Evolutionary conservation across 192 early-diverging fungal species (phyloP).

Genomic region (Rhizophagus sp.): DNA sequence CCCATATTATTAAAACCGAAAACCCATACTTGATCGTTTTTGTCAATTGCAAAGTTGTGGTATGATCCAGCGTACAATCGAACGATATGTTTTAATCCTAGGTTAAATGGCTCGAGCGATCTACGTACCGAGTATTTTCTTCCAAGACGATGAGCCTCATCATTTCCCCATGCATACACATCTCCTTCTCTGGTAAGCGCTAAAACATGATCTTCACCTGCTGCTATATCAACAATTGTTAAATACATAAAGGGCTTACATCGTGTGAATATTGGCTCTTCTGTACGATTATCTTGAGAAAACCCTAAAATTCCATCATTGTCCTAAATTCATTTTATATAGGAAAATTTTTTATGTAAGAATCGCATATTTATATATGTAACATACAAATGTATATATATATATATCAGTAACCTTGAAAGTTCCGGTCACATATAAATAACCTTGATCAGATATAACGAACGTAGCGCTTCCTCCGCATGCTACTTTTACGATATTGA

Average conservation of each 20-base stretch:
- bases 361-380: too few relatives aligned
- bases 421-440: conserved; percentile 88
- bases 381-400: neutral
- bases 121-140: conserved; percentile 75
- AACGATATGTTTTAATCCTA: conserved; percentile 56
- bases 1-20: conserved; percentile 94
- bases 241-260: conserved; percentile 53
- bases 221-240: conserved; percentile 73
- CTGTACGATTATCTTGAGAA: conserved; percentile 62
- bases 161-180: conserved; percentile 89
- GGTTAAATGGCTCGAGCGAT: conserved; percentile 60
- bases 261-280: conserved; percentile 62
- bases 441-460: conserved; percentile 72
- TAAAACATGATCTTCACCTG: conserved; percentile 85
- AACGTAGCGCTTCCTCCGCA: conserved; percentile 85
- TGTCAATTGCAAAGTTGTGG: conserved; percentile 79
- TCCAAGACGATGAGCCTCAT: conserved; percentile 88
- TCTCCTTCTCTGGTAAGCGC: conserved; percentile 70
- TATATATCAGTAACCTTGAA: conserved; percentile 49
- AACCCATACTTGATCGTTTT: conserved; percentile 63
- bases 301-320: neutral
- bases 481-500: conserved; percentile 71
- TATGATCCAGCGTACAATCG: conserved; percentile 79
- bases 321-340: neutral
- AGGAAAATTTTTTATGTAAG: neutral